Percentiles rank a stretch among this genome's conserved stretches.
phyloP scores from a whole-genome alignment of 352 stramenopile species.

The Aphanomyces stellatus region DNA sequence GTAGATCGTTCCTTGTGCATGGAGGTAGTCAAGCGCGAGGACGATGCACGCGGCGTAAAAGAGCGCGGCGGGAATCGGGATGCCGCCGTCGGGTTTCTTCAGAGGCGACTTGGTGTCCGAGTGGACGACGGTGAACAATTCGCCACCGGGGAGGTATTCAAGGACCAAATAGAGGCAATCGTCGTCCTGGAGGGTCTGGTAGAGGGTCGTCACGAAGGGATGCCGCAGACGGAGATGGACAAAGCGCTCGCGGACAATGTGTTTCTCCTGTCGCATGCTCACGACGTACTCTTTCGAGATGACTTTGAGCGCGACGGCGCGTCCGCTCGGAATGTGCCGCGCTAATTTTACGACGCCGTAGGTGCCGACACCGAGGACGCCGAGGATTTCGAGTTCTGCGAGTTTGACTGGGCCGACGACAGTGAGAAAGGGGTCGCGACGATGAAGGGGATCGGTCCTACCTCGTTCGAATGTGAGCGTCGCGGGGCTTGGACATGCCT shows the following conservation, averaged over 20 bases:
- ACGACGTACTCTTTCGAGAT: slow-evolving; percentile 69
- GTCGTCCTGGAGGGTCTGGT: slow-evolving; percentile 76
- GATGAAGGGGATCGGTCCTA: background rate
- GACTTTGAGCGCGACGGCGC: slow-evolving; percentile 64
- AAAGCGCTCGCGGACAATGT: slow-evolving; percentile 63
- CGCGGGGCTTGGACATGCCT: slow-evolving; percentile 15
- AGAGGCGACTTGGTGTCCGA: slow-evolving; percentile 22
- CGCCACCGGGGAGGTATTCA: slow-evolving; percentile 66
- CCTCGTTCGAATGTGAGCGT: slow-evolving; percentile 15
- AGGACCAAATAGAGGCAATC: slow-evolving; percentile 76
- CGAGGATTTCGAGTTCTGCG: slow-evolving; percentile 34
- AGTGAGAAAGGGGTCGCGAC: background rate
- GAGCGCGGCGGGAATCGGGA: slow-evolving; percentile 29
- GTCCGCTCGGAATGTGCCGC: slow-evolving; percentile 44
- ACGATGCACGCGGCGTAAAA: slow-evolving; percentile 91
- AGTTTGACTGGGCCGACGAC: background rate
- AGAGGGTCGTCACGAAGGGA: slow-evolving; percentile 57
- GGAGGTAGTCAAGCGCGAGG: slow-evolving; percentile 64
- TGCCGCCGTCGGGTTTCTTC: slow-evolving; percentile 20
- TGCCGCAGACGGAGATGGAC: slow-evolving; percentile 60
- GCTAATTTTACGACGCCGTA: slow-evolving; percentile 78
- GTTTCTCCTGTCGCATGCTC: slow-evolving; percentile 60
- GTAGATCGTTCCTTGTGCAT: slow-evolving; percentile 63
- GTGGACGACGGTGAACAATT: slow-evolving; percentile 74
- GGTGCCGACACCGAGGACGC: slow-evolving; percentile 61